Base-by-base conservation (phyloP, 2,329 filamentous ascomycete species). In the Exophiala bonariae region DNA sequence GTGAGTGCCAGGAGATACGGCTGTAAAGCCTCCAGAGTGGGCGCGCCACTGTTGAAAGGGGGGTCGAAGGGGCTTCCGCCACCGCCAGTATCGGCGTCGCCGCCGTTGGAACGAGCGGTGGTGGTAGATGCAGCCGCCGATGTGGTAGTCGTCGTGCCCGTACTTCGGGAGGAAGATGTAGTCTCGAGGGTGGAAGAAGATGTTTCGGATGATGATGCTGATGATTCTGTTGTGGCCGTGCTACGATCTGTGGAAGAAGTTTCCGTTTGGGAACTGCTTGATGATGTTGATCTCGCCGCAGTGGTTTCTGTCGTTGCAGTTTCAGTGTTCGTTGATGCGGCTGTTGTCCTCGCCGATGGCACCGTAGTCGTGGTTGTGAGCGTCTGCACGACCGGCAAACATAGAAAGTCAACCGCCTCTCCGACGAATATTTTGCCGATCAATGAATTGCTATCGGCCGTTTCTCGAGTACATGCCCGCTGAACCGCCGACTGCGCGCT, bases 121-220 rank as follows among this genome's bases (percentile, higher is more conserved):
- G 18, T 22, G n/a, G 16, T 35, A 57, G 92, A 91, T 69, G 78
- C 86, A 32, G 82, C 89, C 1, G 67, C 77, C 33, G 90, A 85
- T 2, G 79, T 91, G 50, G 87, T 91, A 57, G 79, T 80, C 59
- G 91, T 90, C 74, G 79, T 88, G 35, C 14, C 17, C 10, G 16
- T 37, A 18, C 14, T 22, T 63, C 81, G 86, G 20, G 93, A 86
- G 85, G 89, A 92, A 56, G 81, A 86, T 45, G 77, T 77, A 40
- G 80, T 83, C 34, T 39, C 47, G 6, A 54, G 55, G 17, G 54
- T 50, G 14, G 55, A 52, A 14, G 49, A 49, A n/a, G 49, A 28
- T 28, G 56, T 53, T 36, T 47, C 57, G 17, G 58, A 28, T 30
- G 67, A 71, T 41, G 71, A 75, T 2, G 63, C 67, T 4, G 71